Evolutionary conservation across 2,329 filamentous ascomycete species (phyloP).

Genomic region (Talaromyces islandicus): DNA sequence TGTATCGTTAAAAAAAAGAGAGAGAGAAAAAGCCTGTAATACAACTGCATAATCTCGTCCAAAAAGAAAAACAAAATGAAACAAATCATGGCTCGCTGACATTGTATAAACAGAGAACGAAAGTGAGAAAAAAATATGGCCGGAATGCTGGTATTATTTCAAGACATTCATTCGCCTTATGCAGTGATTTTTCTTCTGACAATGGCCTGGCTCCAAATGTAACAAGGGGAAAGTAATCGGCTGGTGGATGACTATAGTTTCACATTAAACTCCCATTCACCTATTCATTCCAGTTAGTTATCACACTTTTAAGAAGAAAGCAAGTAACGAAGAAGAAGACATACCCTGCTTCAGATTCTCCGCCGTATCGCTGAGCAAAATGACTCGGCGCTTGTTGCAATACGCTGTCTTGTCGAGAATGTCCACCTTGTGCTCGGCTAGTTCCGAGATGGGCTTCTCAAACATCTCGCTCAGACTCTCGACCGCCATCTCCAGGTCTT

Average conservation of each 20-base stretch:
- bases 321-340: constrained; percentile 21
- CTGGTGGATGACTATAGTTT: constrained; percentile 25
- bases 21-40: background rate
- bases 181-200: background rate
- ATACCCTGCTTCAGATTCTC: constrained; percentile 83
- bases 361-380: constrained; percentile 85
- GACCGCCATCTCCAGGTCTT: constrained; percentile 94
- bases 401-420: constrained; percentile 99
- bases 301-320: background rate
- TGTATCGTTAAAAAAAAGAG: background rate
- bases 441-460: constrained; percentile 85
- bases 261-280: constrained; percentile 42
- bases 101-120: background rate
- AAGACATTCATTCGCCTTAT: background rate
- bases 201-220: background rate
- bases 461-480: constrained; percentile 99
- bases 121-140: background rate
- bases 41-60: background rate
- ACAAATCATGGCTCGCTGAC: background rate
- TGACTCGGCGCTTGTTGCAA: constrained; percentile 86
- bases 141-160: background rate
- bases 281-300: constrained; percentile 19
- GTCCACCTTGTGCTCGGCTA: constrained; percentile 83
- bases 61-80: background rate
- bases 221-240: background rate